A percentile compares a stretch with the other conserved stretches of the same genome.
phyloP scores from a whole-genome alignment of 164 flowering plant genomes.

The Warburgia ugandensis region DNA sequence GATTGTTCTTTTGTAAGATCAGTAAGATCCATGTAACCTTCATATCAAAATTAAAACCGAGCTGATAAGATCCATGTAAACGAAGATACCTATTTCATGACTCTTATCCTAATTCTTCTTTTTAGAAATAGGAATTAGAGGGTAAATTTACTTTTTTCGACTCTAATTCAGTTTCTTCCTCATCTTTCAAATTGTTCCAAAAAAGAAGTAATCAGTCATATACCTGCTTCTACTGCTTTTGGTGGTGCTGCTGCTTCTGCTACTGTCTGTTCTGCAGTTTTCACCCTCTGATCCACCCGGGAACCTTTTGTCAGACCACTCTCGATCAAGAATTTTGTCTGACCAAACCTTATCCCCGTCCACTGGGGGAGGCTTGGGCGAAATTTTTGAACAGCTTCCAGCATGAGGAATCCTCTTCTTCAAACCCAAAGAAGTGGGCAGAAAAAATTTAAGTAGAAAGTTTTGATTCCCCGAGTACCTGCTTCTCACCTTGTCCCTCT shows the following conservation, averaged over 20 bases:
- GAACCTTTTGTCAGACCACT: constrained; percentile 34
- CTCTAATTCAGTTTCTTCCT: too few species aligned
- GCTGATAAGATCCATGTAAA: too few species aligned
- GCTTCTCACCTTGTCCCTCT: constrained; percentile 16
- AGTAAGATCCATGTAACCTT: too few species aligned
- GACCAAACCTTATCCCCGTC: constrained; percentile 15
- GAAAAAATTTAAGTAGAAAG: constrained; percentile 49
- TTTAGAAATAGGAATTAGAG: too few species aligned
- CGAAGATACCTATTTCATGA: too few species aligned
- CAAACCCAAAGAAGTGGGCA: constrained; percentile 28
- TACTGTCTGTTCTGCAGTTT: constrained; percentile 2
- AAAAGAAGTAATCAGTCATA: background rate
- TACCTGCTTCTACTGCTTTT: constrained; percentile 19
- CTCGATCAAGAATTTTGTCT: constrained; percentile 14
- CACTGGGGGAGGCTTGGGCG: constrained; percentile 18
- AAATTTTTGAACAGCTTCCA: constrained; percentile 20
- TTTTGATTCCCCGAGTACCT: constrained; percentile 33
- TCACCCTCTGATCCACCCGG: constrained; percentile 10
- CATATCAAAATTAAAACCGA: too few species aligned
- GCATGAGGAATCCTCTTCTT: constrained; percentile 26
- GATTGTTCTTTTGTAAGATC: too few species aligned
- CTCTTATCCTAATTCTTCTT: too few species aligned
- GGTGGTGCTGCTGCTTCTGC: constrained; percentile 11
- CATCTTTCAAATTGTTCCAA: background rate
- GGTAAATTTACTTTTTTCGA: too few species aligned